Evolutionary conservation across 352 stramenopile genomes (phyloP), one percentile per base, ranked within the genome.

Genomic region (Peronospora tabacina): DNA sequence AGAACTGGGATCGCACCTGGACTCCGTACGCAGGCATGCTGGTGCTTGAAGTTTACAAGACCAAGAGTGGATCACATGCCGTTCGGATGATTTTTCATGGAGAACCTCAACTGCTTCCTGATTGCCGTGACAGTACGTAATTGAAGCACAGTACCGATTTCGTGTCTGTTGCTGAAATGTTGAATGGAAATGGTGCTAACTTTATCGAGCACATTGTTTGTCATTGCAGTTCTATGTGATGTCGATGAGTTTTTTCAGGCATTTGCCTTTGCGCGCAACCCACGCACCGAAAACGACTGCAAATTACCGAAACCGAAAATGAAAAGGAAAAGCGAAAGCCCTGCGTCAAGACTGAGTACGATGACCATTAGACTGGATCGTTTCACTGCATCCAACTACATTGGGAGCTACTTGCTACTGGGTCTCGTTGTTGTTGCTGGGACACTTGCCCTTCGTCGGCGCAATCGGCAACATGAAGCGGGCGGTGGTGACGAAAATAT

Each of bases 1-100:
- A 83, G 11, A 82, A 88, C 19, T 93, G 82, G 82, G 71, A 90
- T 38, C 73, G 77, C 51, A 83, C 70, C 24, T 93, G 82, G 82
- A 91, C 82, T 26, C 80, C 82, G 19, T 93, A 93, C 56, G 82
- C 82, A 10, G 78, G 75, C 15, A 69, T 88, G 66, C 60, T 93
- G 34, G 52, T 66, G 19, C 70, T 90, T 20, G 82, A 93, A 63
- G 37, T 93, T 0, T 93, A 93, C 77, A 88, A 87, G 71, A 73
- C 69, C 3, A 85, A 85, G 51, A 61, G 26, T 12, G 62, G 53
- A 13, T 78, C 61, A 13, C 72, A 86, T 40, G 75, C 64, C 0
- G 68, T 71, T 45, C 82, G 82, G 12, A 67, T 87, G 55, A 52
- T 92, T 34, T 90, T 88, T 66, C 75, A 88, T 41, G 82, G 82